A percentile compares a stretch with the other conserved stretches of the same genome.
Conservation (phyloP, 345 rosid genomes). For the Lepidium sativum region DNA sequence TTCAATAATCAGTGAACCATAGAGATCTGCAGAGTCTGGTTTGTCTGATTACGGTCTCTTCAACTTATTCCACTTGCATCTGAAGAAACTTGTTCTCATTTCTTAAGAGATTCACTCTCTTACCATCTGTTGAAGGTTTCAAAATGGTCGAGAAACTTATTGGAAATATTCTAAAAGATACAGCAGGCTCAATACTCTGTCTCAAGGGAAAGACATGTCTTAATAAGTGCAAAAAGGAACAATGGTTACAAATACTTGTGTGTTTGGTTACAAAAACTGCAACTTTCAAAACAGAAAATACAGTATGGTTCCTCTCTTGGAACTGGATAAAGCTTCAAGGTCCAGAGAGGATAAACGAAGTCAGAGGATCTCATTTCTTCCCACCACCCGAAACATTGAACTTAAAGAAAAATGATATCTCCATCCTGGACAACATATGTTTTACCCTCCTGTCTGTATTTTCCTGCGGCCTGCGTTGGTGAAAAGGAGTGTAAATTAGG, state of each 20-base stretch:
- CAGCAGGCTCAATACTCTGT: conserved; percentile 8
- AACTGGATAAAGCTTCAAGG: conserved; percentile 8
- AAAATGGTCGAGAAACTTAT: not conserved
- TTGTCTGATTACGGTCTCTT: not conserved
- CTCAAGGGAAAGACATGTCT: conserved; percentile 10
- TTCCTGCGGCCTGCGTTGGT: conserved; percentile 71
- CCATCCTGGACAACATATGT: conserved; percentile 93
- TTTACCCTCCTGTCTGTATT: conserved; percentile 91
- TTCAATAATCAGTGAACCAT: not conserved
- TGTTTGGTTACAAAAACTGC: conserved; percentile 18
- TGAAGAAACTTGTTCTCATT: not conserved
- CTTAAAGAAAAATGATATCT: conserved; percentile 91
- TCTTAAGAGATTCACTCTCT: not conserved
- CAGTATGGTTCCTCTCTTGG: conserved; percentile 16
- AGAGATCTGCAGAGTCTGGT: not conserved
- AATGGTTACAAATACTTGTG: conserved; percentile 1
- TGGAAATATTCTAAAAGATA: conserved; percentile 5
- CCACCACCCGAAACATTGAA: conserved; percentile 97
- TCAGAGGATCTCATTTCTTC: conserved; percentile 55
- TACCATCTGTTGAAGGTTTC: not conserved
- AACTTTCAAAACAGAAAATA: conserved; percentile 5
- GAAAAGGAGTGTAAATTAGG: not conserved
- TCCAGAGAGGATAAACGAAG: conserved; percentile 14
- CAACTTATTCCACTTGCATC: not conserved
- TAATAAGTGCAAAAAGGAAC: conserved; percentile 11